Conservation (phyloP, 352 stramenopile species). For the Pythium coloratum region DNA sequence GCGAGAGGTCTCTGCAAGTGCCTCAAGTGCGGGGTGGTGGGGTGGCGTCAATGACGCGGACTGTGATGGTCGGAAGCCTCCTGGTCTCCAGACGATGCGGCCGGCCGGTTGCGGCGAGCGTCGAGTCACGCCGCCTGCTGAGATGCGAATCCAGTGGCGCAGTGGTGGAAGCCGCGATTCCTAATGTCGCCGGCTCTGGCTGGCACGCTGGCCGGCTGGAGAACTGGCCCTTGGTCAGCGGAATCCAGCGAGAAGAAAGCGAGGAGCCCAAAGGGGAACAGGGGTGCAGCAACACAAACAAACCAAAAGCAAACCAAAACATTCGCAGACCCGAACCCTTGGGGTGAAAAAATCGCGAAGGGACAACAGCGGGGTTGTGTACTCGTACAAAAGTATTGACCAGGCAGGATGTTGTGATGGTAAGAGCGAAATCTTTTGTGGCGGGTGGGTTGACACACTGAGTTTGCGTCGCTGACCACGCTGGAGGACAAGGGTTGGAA, state of each 20-base stretch:
- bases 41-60: not conserved
- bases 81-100: not conserved
- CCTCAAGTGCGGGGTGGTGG: too few relatives aligned
- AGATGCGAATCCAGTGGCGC: constrained; percentile 25
- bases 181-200: too few relatives aligned
- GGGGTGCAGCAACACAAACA: not conserved
- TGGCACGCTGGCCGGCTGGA: not conserved
- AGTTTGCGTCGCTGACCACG: not conserved
- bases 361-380: not conserved
- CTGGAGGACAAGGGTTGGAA: not conserved
- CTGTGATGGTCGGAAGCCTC: not conserved
- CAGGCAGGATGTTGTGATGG: not conserved
- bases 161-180: not conserved
- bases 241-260: not conserved
- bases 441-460: not conserved
- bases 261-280: not conserved
- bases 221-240: not conserved
- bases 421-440: not conserved
- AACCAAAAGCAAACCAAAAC: not conserved
- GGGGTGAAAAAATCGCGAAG: not conserved
- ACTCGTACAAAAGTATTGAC: not conserved
- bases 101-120: not conserved
- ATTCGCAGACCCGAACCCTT: not conserved
- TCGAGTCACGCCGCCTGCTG: constrained; percentile 1
- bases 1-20: not conserved